Evolutionary conservation across 352 stramenopile species (phyloP).

Genomic region (Pythium volutum): DNA sequence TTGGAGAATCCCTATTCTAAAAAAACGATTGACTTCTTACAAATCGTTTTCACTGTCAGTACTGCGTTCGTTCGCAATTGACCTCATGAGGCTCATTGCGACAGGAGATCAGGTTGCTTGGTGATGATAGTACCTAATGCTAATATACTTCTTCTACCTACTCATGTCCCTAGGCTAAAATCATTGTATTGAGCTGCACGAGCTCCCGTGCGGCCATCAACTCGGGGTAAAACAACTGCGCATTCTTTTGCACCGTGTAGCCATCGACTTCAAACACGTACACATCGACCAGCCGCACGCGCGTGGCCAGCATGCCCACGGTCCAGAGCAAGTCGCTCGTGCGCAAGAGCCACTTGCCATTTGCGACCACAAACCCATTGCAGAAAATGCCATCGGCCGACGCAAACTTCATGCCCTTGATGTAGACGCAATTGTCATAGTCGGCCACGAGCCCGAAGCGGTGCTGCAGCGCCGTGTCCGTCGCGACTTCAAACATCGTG

Average conservation of each 20-base stretch:
- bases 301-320: constrained; percentile 16
- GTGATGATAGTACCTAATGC: no score
- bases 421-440: constrained; percentile 24
- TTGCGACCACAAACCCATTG: constrained; percentile 25
- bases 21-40: background rate
- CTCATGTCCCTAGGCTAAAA: constrained; percentile 10
- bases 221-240: constrained; percentile 33
- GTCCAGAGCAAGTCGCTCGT: constrained; percentile 15
- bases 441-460: constrained; percentile 15
- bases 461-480: constrained; percentile 14
- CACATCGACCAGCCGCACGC: constrained; percentile 28
- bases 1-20: background rate
- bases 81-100: no score
- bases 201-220: constrained; percentile 31
- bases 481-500: constrained; percentile 22
- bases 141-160: no score
- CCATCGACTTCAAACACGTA: constrained; percentile 24
- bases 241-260: constrained; percentile 26
- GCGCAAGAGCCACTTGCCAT: constrained; percentile 24
- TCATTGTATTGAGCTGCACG: constrained; percentile 25
- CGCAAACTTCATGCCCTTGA: no score
- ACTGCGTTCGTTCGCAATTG: no score
- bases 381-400: constrained; percentile 26
- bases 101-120: no score
- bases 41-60: background rate